Conservation (phyloP, 305 asterid genomes). For the Andrographis paniculata region DNA sequence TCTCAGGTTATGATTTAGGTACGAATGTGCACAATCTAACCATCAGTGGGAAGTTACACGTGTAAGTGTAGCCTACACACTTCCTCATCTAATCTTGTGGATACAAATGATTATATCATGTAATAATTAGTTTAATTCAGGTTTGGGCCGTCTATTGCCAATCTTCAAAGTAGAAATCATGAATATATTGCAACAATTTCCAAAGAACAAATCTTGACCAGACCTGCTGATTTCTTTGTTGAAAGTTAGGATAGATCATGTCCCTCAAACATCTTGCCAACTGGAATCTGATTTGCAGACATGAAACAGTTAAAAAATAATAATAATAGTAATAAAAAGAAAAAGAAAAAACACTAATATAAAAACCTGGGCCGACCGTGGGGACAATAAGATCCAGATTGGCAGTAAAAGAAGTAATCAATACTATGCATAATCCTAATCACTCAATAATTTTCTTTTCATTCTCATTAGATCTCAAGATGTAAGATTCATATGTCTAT, state of each 20-base stretch:
- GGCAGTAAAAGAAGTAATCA: neutral
- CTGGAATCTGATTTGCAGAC: constrained; percentile 11
- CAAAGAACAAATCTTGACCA: neutral
- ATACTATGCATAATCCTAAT: no score
- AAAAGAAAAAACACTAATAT: neutral
- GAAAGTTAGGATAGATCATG: neutral
- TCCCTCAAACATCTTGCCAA: no score
- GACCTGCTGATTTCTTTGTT: neutral
- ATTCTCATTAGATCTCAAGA: no score
- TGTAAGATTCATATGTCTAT: no score
- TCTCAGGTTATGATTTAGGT: neutral
- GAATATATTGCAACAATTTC: neutral
- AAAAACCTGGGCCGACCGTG: neutral
- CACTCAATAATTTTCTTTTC: no score
- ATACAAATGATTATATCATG: neutral
- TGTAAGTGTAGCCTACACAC: neutral
- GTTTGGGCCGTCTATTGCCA: neutral
- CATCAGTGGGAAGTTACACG: neutral
- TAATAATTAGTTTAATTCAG: neutral
- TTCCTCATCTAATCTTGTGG: neutral
- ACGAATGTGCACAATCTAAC: neutral
- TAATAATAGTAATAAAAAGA: no score
- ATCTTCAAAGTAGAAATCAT: neutral
- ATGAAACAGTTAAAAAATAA: neutral
- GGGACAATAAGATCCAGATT: neutral